Evolutionary conservation across 352 stramenopile species (phyloP), one percentile per base, ranked within the genome.

Genomic region (Globisporangium perplexum): DNA sequence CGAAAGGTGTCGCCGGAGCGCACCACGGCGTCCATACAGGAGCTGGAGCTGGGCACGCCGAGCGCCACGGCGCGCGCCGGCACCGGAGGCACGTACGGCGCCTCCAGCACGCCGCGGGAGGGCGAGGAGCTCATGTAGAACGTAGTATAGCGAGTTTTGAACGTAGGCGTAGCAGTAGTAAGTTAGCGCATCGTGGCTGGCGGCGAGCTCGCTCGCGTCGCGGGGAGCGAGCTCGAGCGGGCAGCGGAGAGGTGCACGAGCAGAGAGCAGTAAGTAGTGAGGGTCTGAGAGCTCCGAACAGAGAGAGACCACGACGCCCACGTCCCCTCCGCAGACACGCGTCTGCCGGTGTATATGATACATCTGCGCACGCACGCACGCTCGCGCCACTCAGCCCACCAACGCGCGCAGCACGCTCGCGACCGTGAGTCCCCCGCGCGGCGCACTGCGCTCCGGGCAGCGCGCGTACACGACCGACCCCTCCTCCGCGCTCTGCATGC

Each of bases 31-130:
- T 50, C 49, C 20, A 28, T 55, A 14, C 47, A 46, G 23, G 55
- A 55, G n/a, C 26, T 55, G 39, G 66, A 76, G 54, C 52, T 57
- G 0, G 62, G 52, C 18, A 81, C 68, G 7, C 67, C 70, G 42
- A 49, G 58, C n/a, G 54, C 56, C 30, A 47, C 65, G 35, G 46
- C 20, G 12, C 41, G n/a, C 30, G 42, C 22, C 12, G 30, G 43
- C 20, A 14, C 17, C 4, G 42, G 23, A 0, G 35, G 15, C 10
- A 39, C 24, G 24, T 59, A 63, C 30, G 28, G 28, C 18, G 52
- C 51, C 7, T 33, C 44, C 7, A 50, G 15, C 35, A 63, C 50
- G 8, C 50, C 57, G 24, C 57, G 52, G 12, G 23, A 35, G 15
- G 31, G 39, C 44, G 24, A 41, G 6, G 44, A 22, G 38, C 18